Evolutionary conservation across 352 stramenopile genomes (phyloP), one percentile per base, ranked within the genome.

Genomic region (Pythium dissotocum): DNA sequence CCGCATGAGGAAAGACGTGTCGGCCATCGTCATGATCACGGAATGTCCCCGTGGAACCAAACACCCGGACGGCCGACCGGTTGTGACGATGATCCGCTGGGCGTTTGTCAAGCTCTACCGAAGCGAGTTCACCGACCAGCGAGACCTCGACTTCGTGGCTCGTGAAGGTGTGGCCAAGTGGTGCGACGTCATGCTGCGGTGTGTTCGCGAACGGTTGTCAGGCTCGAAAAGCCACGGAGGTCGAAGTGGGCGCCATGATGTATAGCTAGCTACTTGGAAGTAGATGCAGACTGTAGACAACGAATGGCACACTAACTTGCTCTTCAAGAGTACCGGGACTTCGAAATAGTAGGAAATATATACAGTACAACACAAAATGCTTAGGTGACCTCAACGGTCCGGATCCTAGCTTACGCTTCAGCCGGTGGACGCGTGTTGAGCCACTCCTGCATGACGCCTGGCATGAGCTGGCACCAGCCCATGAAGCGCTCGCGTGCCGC

Each of bases 1-100:
- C 18, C 74, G 73, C 2, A 62, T 84, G 33, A 69, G 69, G 2
- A 70, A 78, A 33, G 77, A 84, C 32, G 66, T 82, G 24, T 73
- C 67, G 14, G 28, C 55, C 12, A 26, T 58, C 14, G 56, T 49
- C 4, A 13, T 68, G 38, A 33, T 68, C 26, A 54, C 32, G 10
- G n/a, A 58, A 38, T 46, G 32, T 4, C 62, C 62, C 9, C 6
- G 12, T 10, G 21, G 13, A 0, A n/a, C 6, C 2, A 57, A 6
- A 18, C 62, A 18, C 4, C 62, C 62, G 9, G 36, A 44, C 36
- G 36, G 10, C 4, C 7, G 36, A 44, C 10, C 36, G 2, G 12
- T 51, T 14, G 62, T 68, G 28, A 60, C 62, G 4, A 36, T 68
- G 52, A n/a, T 68, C 2, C 62, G 32, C 4, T 57, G 52, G 62